Evolutionary conservation across 164 flowering plant species (phyloP), one percentile per base, ranked within the genome.

Genomic region (Stephania cephalantha): DNA sequence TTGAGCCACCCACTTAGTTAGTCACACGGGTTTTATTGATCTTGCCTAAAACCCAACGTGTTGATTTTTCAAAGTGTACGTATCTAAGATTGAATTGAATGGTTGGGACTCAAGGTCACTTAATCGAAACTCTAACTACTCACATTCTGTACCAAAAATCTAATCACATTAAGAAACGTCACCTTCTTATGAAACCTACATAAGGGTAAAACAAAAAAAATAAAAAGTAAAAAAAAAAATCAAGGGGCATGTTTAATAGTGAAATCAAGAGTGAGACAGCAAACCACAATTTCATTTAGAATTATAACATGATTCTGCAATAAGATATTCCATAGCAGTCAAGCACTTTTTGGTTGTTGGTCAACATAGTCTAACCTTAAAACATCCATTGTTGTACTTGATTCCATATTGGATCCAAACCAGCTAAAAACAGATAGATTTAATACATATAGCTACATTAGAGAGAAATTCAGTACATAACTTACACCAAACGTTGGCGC

Each of bases 401-500:
- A 61, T 20, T n/a, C n/a, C 66, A 61, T 61, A 17, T 61, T 20
- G 10, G 20, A 61, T 61, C 20, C 22, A 20, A 61, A 71, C 67
- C 71, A 72, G 20, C 46, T 18, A 35, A 12, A 20, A 17, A 69
- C 71, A 74, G 31, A 42, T 72, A 71, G 30, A 45, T 30, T 17
- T 73, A 46, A 66, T 71, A 74, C 52, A 44, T n/a, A 70, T 11
- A 55, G 20, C 53, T 46, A 58, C 35, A 55, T n/a, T 45, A 46
- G 2, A 25, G 15, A 48, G 20, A 12, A 63, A 76, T 64, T 58
- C 46, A 71, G 72, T 58, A 50, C 64, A 64, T 31, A 18, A 78
- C 82, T 85, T 78, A 89, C 84, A 81, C 46, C 66, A 78, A 58
- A 25, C 92, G 90, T 48, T 85, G 79, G 46, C 98, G 91, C 84